phyloP scores from a whole-genome alignment of 2,329 filamentous ascomycete genomes.

The Colletotrichum tanaceti region DNA sequence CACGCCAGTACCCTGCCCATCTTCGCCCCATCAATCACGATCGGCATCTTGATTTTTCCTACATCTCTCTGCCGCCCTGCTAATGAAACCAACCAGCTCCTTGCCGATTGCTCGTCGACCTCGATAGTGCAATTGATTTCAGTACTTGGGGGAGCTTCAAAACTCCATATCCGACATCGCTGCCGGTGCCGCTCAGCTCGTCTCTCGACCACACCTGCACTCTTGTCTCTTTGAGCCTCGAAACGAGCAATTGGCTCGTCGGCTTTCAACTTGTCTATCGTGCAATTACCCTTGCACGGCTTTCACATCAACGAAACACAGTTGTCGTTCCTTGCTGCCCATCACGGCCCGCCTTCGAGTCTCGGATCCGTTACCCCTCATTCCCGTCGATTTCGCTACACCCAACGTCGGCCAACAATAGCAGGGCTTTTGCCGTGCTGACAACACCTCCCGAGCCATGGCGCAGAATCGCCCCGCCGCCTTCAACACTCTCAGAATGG shows the following conservation, averaged over 20 bases:
- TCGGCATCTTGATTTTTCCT: constrained; percentile 12
- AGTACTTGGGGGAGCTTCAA: constrained; percentile 9
- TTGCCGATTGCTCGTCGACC: constrained; percentile 17
- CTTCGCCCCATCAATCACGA: constrained; percentile 30
- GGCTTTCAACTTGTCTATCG: constrained; percentile 11
- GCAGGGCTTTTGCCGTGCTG: constrained; percentile 40
- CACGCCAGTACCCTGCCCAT: constrained; percentile 29
- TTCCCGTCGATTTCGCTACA: constrained; percentile 43
- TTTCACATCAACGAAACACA: constrained; percentile 8
- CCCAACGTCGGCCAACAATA: constrained; percentile 40
- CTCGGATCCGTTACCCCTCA: constrained; percentile 47
- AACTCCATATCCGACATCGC: constrained; percentile 22
- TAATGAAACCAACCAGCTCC: constrained; percentile 24
- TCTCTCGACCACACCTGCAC: constrained; percentile 11
- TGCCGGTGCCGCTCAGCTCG: constrained; percentile 25
- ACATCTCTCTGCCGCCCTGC: constrained; percentile 12
- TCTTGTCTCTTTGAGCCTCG: constrained; percentile 7
- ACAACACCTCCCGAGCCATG: constrained; percentile 63
- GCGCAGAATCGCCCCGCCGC: constrained; percentile 92
- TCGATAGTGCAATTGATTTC: constrained; percentile 21
- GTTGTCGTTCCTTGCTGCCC: constrained; percentile 45
- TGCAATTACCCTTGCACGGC: constrained; percentile 34
- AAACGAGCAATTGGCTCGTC: constrained; percentile 32
- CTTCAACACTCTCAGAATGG: constrained; percentile 91
- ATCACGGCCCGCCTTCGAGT: constrained; percentile 51